These are phyloP conservation scores for Malus hybrid DNA, from an alignment of 331 rosid genomes.

Conservation along the genomic window DNA sequence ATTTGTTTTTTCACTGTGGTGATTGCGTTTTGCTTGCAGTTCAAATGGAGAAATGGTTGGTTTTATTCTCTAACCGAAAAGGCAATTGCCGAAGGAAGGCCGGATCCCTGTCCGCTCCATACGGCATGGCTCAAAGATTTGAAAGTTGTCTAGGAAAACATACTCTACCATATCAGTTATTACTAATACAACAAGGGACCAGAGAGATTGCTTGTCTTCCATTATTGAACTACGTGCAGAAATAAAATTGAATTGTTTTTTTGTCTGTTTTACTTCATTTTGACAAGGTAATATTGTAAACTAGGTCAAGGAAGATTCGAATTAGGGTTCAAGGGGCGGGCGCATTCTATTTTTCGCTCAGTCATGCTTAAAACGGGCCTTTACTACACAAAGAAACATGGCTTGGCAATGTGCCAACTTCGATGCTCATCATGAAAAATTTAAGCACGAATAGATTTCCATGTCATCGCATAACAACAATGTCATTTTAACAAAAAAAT, in stretches of 20 bases:
- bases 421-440: too few species aligned
- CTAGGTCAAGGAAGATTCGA: background rate
- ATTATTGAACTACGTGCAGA: background rate
- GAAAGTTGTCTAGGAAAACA: slow-evolving; percentile 18
- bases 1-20: background rate
- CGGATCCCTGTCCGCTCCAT: slow-evolving; percentile 84
- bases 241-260: background rate
- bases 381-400: too few species aligned
- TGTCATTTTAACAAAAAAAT: too few species aligned
- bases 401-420: too few species aligned
- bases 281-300: too few species aligned
- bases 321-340: background rate
- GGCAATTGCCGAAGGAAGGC: slow-evolving; percentile 58
- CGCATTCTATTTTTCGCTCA: too few species aligned
- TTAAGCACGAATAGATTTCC: too few species aligned
- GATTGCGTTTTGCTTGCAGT: slow-evolving; percentile 38
- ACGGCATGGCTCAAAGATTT: slow-evolving; percentile 82
- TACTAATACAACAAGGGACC: too few species aligned
- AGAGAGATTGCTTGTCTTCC: background rate
- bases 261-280: too few species aligned
- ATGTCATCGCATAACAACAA: too few species aligned
- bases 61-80: slow-evolving; percentile 70
- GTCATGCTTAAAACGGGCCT: too few species aligned
- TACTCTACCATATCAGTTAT: too few species aligned
- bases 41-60: slow-evolving; percentile 98